Evolutionary conservation across 371 early-diverging fungal genomes (phyloP).

Genomic region (Dinochytrium kinnereticum): DNA sequence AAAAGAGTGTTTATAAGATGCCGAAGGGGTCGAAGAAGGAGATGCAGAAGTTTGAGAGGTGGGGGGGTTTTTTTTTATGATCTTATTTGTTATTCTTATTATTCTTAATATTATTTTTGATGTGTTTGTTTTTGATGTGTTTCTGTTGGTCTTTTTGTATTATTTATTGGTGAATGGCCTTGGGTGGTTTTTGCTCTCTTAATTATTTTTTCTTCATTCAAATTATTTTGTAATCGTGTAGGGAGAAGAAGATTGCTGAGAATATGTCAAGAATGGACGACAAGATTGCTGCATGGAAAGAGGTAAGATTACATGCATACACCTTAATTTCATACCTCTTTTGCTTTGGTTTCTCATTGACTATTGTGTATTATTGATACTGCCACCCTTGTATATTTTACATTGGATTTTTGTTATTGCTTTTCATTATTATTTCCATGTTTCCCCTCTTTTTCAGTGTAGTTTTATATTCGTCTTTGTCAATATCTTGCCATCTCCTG

Average conservation of each 20-base stretch:
- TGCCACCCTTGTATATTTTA: too few relatives aligned
- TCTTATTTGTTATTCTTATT: not conserved
- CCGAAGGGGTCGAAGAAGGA: conserved; percentile 28
- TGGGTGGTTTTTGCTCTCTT: not conserved
- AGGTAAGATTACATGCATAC: conserved; percentile 38
- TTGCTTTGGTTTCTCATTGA: too few relatives aligned
- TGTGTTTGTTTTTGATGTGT: not conserved
- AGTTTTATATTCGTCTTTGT: not conserved
- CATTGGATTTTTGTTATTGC: not conserved
- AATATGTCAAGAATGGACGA: conserved; percentile 50
- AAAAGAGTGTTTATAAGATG: conserved; percentile 17
- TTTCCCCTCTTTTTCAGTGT: not conserved
- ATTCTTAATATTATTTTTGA: not conserved
- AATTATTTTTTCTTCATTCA: too few relatives aligned
- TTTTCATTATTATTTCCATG: too few relatives aligned
- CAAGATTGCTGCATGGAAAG: conserved; percentile 40
- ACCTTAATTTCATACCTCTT: not conserved
- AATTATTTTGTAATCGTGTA: too few relatives aligned
- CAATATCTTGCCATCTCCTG: not conserved
- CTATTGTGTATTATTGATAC: too few relatives aligned
- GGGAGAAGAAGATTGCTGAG: conserved; percentile 44
- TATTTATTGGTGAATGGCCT: not conserved
- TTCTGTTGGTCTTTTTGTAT: not conserved
- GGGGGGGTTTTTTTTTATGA: not conserved
- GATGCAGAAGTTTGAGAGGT: conserved; percentile 29